phyloP scores from a whole-genome alignment of 805 yeast genomes.

The Tetrapisispora phaffii region DNA sequence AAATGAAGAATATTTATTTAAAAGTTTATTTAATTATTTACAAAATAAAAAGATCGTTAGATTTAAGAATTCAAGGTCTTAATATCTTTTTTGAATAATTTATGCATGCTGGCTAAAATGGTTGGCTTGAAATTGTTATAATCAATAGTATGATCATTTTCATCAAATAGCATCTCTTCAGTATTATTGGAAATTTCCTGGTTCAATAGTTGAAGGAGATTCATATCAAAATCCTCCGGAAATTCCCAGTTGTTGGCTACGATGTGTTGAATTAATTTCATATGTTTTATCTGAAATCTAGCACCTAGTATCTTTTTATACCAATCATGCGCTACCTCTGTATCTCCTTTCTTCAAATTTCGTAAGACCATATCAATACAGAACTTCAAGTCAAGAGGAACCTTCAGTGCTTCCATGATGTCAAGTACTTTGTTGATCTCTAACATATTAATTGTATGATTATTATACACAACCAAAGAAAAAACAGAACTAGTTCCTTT shows the following conservation, averaged over 20 bases:
- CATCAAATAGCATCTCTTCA: slow-evolving; percentile 4
- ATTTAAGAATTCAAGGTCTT: neutral
- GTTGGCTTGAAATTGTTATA: neutral
- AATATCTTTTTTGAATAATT: too few relatives aligned
- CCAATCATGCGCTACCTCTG: slow-evolving; percentile 22
- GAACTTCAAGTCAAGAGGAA: slow-evolving; percentile 20
- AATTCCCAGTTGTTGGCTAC: slow-evolving; percentile 18
- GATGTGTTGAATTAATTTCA: slow-evolving; percentile 11
- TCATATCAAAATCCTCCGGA: slow-evolving; percentile 14
- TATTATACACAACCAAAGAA: slow-evolving; percentile 18
- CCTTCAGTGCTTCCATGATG: slow-evolving; percentile 16
- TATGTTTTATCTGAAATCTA: slow-evolving; percentile 18
- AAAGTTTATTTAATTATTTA: too few relatives aligned
- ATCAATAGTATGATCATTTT: neutral
- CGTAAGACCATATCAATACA: slow-evolving; percentile 21
- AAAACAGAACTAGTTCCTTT: slow-evolving; percentile 16
- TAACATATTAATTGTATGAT: slow-evolving; percentile 9
- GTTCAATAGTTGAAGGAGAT: slow-evolving; percentile 7
- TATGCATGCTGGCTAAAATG: neutral
- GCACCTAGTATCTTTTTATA: slow-evolving; percentile 18
- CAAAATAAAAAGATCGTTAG: too few relatives aligned
- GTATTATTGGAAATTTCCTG: neutral
- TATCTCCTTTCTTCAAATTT: slow-evolving; percentile 10
- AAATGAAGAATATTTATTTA: too few relatives aligned
- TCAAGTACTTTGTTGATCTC: slow-evolving; percentile 13